Evolutionary conservation across 2,329 filamentous ascomycete genomes (phyloP), one percentile per base, ranked within the genome.

Genomic region (Colletotrichum horii): DNA sequence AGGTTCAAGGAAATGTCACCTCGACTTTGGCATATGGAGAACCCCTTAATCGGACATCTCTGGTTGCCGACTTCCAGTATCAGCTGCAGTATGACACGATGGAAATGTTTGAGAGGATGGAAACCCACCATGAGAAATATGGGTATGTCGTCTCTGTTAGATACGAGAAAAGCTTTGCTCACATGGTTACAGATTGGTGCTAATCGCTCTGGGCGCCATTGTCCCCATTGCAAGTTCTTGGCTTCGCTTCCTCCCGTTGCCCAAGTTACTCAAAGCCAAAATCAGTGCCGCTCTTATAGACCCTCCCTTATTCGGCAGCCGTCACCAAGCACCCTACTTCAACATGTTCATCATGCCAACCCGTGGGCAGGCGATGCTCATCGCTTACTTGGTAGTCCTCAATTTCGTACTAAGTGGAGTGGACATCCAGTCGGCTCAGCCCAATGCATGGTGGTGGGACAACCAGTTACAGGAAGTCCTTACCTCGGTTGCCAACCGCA

Each of bases 91-190:
- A 91, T 82, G 90, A 88, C 75, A 88, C 88, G 67, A 87, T 89
- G 83, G 79, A 86, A 12, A 87, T 89, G 71, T 89, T 90, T 55
- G 89, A 91, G 66, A 82, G 83, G 76, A 90, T 90, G 48, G 83
- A 85, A 65, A 71, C 43, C 2, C 78, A 80, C 5, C 80, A 82
- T 58, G 78, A 79, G 5, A 81, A 66, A 26, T 74, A 66, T 19
- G 72, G 71, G 71, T 74, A 34, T 7, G 38, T 32, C 77, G 19
- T 8, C 66, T 36, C 26, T 4, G 6, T 19, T 6, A 12, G 12
- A 4, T 12, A 26, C 1, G 4, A 22, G 6, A 7, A 6, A 15
- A 52, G 12, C 16, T 38, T 19, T 55, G 4, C 32, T 62, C 3
- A 55, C 24, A 26, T 32, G 22, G 2, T 14, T 16, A 11, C 24